Evolutionary conservation across 2,329 filamentous ascomycete species (phyloP), one percentile per base, ranked within the genome.

Genomic region (Fusarium sterilihyphosum): DNA sequence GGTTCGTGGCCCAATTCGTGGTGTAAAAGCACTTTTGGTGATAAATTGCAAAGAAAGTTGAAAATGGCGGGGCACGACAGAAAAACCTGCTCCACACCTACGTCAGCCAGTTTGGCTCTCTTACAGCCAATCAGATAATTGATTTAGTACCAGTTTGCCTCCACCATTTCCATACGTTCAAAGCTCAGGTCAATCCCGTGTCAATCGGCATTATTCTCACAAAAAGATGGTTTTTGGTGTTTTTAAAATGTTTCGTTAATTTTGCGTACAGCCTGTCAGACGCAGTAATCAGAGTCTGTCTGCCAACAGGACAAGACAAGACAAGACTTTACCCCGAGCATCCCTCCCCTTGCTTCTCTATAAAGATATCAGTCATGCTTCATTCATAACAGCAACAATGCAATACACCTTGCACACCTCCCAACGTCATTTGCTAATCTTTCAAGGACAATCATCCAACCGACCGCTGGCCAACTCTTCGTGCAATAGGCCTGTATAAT

Each of bases 11-110:
- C 64, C 58, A 72, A 67, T 65, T 73, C 58, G 72, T 62, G 52
- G 56, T 67, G 61, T 59, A 43, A 63, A 63, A 50, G 65, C 53
- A 73, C 66, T 74, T 78, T 69, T 65, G 73, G 70, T 73, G 75
- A 77, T 78, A 76, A 71, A 75, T 70, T 70, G 67, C 47, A 66
- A 61, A 70, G 60, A 70, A 71, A 60, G 67, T 73, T 74, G 71
- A 60, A 65, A 54, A 76, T 83, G 81, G 82, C 83, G 82, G 83
- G 83, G 82, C 66, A 68, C 43, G 24, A 52, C 83, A 82, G 82
- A 81, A 82, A 82, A 72, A 66, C 62, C 53, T 69, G 58, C 67
- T 41, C 73, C 69, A 67, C 71, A 59, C 9, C 46, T 53, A 82
- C 82, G 80, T 82, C 81, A 82, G 77, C 70, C 70, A 56, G 35